Percentiles rank a stretch among this genome's conserved stretches.
These are phyloP conservation scores for Chondrus crispus DNA, from an alignment of 23 red algal species.

Conservation along the genomic window DNA sequence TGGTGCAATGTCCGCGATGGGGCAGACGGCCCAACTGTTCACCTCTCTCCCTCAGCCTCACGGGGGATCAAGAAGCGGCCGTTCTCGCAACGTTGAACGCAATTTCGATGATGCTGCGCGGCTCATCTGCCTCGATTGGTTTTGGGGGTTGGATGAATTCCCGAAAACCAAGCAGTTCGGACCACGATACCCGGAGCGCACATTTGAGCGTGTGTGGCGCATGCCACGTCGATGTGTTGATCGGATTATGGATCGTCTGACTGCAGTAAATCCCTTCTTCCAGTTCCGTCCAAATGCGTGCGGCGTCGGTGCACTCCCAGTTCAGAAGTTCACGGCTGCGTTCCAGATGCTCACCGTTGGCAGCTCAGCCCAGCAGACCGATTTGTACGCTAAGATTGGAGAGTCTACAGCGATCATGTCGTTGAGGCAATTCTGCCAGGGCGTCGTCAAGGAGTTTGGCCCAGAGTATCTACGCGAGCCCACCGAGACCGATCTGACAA, in stretches of 20 bases:
- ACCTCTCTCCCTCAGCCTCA: neutral
- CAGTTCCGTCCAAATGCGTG: neutral
- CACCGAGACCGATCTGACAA: neutral
- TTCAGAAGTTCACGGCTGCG: neutral
- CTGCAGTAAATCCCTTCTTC: neutral
- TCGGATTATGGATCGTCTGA: neutral
- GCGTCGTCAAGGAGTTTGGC: neutral
- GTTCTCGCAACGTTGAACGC: neutral
- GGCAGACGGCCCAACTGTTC: no score
- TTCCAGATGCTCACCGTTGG: neutral
- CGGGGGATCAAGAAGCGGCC: neutral
- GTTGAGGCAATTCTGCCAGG: neutral
- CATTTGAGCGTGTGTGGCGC: neutral
- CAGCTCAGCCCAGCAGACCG: neutral
- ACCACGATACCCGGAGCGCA: neutral
- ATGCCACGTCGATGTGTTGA: neutral
- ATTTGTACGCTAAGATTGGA: neutral
- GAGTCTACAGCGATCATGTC: neutral
- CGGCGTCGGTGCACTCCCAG: neutral
- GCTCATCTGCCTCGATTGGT: no score
- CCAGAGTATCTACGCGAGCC: neutral
- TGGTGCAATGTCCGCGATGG: no score
- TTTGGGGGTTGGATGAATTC: neutral
- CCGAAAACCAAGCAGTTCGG: neutral
- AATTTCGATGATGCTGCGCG: no score